Base-by-base conservation (phyloP, 1,139 yeast species). In the Diutina neorugosa region DNA sequence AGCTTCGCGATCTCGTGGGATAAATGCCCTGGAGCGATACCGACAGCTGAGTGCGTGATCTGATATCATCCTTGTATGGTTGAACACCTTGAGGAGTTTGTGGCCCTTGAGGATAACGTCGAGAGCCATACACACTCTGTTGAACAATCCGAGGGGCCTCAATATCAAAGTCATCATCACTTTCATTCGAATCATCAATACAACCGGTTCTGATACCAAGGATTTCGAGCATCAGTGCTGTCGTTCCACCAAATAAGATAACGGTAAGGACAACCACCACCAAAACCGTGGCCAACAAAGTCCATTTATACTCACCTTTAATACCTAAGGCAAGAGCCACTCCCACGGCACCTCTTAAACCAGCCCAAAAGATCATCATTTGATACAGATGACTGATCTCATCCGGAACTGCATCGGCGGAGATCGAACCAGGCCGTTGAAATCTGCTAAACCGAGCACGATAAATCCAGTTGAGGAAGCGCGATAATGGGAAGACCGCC, bases 321-420 rank as follows among this genome's bases (percentile, higher is more conserved):
- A 94, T 73, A 2, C 98, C 98, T 82, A 95, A 91, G 0, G 98
- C 98, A 62, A 94, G 77, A 0, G 98, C 99, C 2, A 94, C 99
- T 59, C 99, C 99, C 41, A 94, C 99, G 0, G 99, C 99, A 56
- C 99, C 99, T 63, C 99, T 77, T 56, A 94, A 74, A 5, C 99
- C 99, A 1, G 98, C 98, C 99, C 99, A 94, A 68, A 94, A 94
- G 51, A 94, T 88, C 98, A 94, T 93, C 89, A 91, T 89, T 69
- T 94, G 98, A 67, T 94, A 94, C 56, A 87, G 89, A 61, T 89
- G 94, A 21, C 96, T 93, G 56, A 94, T 90, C 68, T 91, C 98
- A 61, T 91, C 97, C 1, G 87, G 86, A n/a, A 75, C 69, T 5
- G 78, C 65, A 42, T 71, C 69, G 6, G 67, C 62, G 1, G 73